These are phyloP conservation scores for Acacia acuminata DNA, from an alignment of 306 rosid species.

Conservation along the genomic window DNA sequence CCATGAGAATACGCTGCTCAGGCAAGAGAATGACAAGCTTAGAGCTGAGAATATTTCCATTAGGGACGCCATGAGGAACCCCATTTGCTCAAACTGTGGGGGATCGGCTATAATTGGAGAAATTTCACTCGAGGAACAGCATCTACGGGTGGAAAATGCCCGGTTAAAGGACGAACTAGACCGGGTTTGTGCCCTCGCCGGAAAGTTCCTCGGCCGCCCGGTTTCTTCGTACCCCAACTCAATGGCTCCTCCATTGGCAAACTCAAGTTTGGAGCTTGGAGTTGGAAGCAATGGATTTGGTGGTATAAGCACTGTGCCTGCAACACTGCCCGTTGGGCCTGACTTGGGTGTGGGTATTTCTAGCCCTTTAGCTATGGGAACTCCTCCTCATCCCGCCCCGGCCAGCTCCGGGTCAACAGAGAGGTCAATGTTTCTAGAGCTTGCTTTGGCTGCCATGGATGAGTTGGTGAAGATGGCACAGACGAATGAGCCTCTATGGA, in stretches of 20 bases:
- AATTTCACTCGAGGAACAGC: slow-evolving; percentile 86
- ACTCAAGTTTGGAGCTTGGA: slow-evolving; percentile 85
- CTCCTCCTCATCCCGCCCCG: slow-evolving; percentile 23
- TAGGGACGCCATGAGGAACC: slow-evolving; percentile 93
- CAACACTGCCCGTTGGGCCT: slow-evolving; percentile 62
- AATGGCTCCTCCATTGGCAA: slow-evolving; percentile 60
- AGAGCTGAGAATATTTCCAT: slow-evolving; percentile 92
- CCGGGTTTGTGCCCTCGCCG: slow-evolving; percentile 83
- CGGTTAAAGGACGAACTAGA: slow-evolving; percentile 85
- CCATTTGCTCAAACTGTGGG: slow-evolving; percentile 88
- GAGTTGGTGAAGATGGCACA: slow-evolving; percentile 89
- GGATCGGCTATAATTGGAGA: slow-evolving; percentile 86
- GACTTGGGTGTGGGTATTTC: slow-evolving; percentile 66
- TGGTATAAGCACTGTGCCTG: slow-evolving; percentile 49
- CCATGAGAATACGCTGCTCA: slow-evolving; percentile 82
- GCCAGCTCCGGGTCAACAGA: slow-evolving; percentile 43
- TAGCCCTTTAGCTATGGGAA: slow-evolving; percentile 40
- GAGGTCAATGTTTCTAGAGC: slow-evolving; percentile 86
- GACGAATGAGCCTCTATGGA: slow-evolving; percentile 79
- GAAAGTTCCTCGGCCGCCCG: slow-evolving; percentile 86
- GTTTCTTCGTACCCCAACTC: slow-evolving; percentile 50
- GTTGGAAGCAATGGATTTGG: slow-evolving; percentile 84
- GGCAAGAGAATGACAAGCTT: slow-evolving; percentile 96
- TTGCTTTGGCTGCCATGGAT: slow-evolving; percentile 93
- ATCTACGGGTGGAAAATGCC: slow-evolving; percentile 84